phyloP scores from a whole-genome alignment of 371 early-diverging fungal genomes.

The Zopfochytrium polystomum region DNA sequence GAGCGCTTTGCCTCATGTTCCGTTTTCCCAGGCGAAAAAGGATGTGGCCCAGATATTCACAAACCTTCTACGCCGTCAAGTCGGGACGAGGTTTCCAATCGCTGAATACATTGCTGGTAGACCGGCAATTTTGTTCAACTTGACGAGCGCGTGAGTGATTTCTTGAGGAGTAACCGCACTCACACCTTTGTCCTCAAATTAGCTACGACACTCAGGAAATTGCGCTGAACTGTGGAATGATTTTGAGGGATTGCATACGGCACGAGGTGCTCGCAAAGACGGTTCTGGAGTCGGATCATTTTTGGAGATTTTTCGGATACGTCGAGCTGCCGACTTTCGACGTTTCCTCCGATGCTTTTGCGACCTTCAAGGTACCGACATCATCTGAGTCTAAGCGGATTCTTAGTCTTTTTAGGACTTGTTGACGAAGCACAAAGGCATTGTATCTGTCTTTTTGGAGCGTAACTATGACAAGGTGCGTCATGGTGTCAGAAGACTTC shows the following conservation, averaged over 20 bases:
- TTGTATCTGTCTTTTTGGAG: slow-evolving; percentile 87
- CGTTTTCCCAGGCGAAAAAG: slow-evolving; percentile 74
- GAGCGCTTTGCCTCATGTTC: slow-evolving; percentile 7
- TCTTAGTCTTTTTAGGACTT: slow-evolving; percentile 61
- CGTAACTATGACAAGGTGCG: slow-evolving; percentile 79
- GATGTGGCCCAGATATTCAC: slow-evolving; percentile 96
- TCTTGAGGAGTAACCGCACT: slow-evolving; percentile 11
- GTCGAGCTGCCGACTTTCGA: slow-evolving; percentile 96
- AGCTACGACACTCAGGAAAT: slow-evolving; percentile 93
- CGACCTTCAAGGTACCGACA: slow-evolving; percentile 76
- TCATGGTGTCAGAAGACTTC: slow-evolving; percentile 4
- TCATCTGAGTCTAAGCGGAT: background rate
- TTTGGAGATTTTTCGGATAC: slow-evolving; percentile 90
- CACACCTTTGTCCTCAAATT: slow-evolving; percentile 3
- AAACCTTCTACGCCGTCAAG: slow-evolving; percentile 88
- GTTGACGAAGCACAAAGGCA: slow-evolving; percentile 87
- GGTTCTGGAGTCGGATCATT: slow-evolving; percentile 75
- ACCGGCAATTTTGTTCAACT: slow-evolving; percentile 68
- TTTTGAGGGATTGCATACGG: slow-evolving; percentile 91
- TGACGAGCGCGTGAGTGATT: slow-evolving; percentile 73
- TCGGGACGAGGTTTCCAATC: slow-evolving; percentile 92
- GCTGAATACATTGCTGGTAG: slow-evolving; percentile 87
- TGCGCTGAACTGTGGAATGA: slow-evolving; percentile 94
- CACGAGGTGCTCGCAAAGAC: slow-evolving; percentile 88
- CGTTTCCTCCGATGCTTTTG: slow-evolving; percentile 96